Conservation (phyloP, 2,329 filamentous ascomycete species). For the Talaromyces sp. region DNA sequence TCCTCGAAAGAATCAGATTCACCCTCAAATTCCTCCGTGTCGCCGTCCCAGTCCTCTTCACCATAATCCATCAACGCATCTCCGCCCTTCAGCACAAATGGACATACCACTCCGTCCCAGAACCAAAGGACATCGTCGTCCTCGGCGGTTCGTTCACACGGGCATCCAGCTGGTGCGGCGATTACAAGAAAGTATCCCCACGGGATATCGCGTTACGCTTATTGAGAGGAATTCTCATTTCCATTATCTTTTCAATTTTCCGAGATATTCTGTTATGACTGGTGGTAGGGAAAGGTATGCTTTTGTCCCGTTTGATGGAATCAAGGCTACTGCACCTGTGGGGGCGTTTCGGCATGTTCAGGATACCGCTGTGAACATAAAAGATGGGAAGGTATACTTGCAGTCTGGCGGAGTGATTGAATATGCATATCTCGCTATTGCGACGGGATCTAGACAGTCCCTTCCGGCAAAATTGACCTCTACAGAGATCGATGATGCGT, state of each 20-base stretch:
- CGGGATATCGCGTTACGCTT: constrained; percentile 1
- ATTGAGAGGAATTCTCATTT: constrained; percentile 10
- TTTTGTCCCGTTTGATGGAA: constrained; percentile 1
- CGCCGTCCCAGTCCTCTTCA: background rate
- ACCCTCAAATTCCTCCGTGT: background rate
- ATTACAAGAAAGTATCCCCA: background rate
- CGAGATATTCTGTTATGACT: constrained; percentile 5
- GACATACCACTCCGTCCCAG: background rate
- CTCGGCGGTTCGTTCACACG: constrained; percentile 6
- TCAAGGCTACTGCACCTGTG: background rate
- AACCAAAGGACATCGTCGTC: constrained; percentile 4
- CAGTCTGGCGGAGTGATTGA: background rate
- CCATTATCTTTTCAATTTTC: constrained; percentile 8
- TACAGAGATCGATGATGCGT: background rate
- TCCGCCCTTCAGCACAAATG: background rate
- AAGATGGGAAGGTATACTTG: background rate
- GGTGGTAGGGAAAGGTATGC: constrained; percentile 3
- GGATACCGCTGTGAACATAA: background rate
- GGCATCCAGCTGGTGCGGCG: constrained; percentile 1
- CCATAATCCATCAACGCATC: background rate
- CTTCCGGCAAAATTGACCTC: background rate
- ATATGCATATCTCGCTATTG: background rate
- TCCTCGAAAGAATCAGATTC: background rate
- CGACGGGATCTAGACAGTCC: background rate
- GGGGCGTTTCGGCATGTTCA: constrained; percentile 2